Base-by-base conservation (phyloP, 768 basidiomycete species). In the Boletus pseudo-olivaceus region DNA sequence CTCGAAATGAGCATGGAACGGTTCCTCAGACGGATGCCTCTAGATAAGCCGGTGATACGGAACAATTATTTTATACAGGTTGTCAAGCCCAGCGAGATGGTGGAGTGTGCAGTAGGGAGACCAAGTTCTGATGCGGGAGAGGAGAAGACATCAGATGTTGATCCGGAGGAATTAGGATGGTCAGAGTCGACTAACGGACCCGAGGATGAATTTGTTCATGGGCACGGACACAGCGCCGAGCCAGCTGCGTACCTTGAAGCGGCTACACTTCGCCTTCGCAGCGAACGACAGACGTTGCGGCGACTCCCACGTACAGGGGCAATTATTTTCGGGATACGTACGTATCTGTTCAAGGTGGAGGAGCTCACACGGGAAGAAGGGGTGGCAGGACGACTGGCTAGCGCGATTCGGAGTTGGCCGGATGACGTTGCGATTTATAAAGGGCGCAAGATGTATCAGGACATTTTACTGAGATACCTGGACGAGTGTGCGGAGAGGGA, bases 91-190 rank as follows among this genome's bases (percentile, higher is more conserved):
- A 14, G 47, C 6, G 37, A 55, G 1, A 23, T 1, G n/a, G 30
- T 7, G 20, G 27, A 2, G 32, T 8, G n/a, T 29, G 30, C 4
- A n/a, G 12, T 5, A 4, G 50, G 5, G n/a, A n/a, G n/a, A n/a
- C n/a, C n/a, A n/a, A n/a, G n/a, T n/a, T n/a, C n/a, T n/a, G n/a
- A n/a, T n/a, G n/a, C n/a, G 39, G 54, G 50, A 40, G 58, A 52
- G 30, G 58, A 49, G 29, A 53, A 9, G 17, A 23, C 42, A 26
- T 44, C 26, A 17, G 68, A 62, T 11, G 57, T 78, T 30, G 86
- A 88, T 66, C 78, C 81, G 19, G 82, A 86, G 54, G 85, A 88
- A 67, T 74, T 89, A 10, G 81, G 77, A 17, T 89, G 88, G 86
- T 78, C 77, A 32, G 67, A 68, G 56, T 80, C 77, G 42, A 82